These are phyloP conservation scores for Pisolithus albus DNA, from an alignment of 768 basidiomycete genomes.

Conservation along the genomic window DNA sequence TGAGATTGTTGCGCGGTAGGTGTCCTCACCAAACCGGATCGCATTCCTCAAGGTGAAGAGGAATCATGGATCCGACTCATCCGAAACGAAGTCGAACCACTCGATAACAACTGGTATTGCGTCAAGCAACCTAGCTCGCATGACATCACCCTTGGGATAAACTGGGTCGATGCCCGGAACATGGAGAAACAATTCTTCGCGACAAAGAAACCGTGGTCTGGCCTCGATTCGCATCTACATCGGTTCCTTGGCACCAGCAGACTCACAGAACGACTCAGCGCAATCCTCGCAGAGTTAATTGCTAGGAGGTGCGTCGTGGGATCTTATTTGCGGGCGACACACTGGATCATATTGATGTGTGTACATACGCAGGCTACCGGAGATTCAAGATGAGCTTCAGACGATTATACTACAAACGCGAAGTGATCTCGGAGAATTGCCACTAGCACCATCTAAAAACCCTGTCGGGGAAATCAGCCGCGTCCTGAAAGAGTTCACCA, in stretches of 20 bases:
- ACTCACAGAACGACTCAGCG: constrained; percentile 51
- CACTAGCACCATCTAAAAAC: constrained; percentile 48
- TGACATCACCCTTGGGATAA: constrained; percentile 16
- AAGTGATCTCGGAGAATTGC: constrained; percentile 27
- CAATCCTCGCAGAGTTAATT: constrained; percentile 57
- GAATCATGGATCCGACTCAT: constrained; percentile 50
- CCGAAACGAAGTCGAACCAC: constrained; percentile 39
- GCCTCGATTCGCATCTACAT: constrained; percentile 43
- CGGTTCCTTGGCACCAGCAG: constrained; percentile 50
- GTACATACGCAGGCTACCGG: constrained; percentile 43
- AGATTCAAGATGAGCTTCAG: constrained; percentile 54
- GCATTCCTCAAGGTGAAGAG: constrained; percentile 31
- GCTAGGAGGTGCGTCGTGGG: constrained; percentile 42
- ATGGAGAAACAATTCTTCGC: constrained; percentile 55
- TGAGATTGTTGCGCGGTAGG: constrained; percentile 31
- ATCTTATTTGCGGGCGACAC: neutral
- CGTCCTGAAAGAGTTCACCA: constrained; percentile 41
- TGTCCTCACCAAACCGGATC: constrained; percentile 70
- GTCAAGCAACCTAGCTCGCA: constrained; percentile 35
- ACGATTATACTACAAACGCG: constrained; percentile 36
- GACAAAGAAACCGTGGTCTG: constrained; percentile 45
- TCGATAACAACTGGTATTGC: constrained; percentile 29
- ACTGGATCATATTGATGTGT: neutral
- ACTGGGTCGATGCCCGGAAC: constrained; percentile 55
- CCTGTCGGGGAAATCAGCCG: constrained; percentile 50